Conservation (phyloP, 1,284 basidiomycete species). For the Paramarasmius palmivorus region DNA sequence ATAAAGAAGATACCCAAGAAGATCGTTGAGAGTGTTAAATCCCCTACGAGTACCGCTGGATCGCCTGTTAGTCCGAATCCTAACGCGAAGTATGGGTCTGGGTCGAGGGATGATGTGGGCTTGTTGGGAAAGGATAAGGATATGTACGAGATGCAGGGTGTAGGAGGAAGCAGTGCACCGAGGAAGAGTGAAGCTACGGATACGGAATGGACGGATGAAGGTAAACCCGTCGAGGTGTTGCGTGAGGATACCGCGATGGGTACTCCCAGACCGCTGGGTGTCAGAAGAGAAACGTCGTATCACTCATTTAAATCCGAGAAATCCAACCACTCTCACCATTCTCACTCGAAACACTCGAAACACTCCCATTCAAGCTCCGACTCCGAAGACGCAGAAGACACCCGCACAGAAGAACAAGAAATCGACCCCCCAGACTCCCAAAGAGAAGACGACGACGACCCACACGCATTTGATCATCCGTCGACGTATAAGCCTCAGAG, state of each 20-base stretch:
- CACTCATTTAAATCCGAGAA: too few relatives aligned
- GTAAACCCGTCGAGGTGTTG: too few relatives aligned
- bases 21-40: constrained; percentile 27
- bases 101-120: constrained; percentile 1
- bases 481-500: constrained; percentile 61
- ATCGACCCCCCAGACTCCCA: constrained; percentile 19
- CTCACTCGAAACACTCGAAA: neutral
- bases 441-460: constrained; percentile 32
- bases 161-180: too few relatives aligned
- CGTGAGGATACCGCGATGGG: too few relatives aligned
- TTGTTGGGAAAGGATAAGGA: neutral
- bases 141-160: too few relatives aligned
- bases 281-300: too few relatives aligned
- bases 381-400: neutral
- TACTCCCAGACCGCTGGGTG: too few relatives aligned
- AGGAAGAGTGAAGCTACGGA: too few relatives aligned
- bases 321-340: neutral
- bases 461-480: constrained; percentile 62
- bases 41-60: neutral
- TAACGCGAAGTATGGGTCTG: constrained; percentile 8
- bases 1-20: constrained; percentile 31
- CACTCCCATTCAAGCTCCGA: too few relatives aligned
- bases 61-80: constrained; percentile 6
- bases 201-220: too few relatives aligned
- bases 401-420: constrained; percentile 26